A percentile compares a stretch with the other conserved stretches of the same genome.
These are phyloP conservation scores for Anisodus acutangulus DNA, from an alignment of 257 asterid genomes.

Conservation along the genomic window DNA sequence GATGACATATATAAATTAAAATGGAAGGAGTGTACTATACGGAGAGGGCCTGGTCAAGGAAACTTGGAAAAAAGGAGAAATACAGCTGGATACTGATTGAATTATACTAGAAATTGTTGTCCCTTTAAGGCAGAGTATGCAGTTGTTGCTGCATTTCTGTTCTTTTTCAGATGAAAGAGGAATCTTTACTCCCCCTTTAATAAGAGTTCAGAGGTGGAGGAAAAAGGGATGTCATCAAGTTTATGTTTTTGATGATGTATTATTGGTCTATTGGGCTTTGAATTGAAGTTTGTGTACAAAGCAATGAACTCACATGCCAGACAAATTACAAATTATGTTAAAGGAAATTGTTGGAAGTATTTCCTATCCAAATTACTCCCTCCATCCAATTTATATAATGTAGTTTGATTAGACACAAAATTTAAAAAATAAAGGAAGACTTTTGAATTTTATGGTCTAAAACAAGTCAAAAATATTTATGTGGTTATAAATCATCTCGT, in stretches of 20 bases:
- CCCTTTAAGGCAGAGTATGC: constrained; percentile 30
- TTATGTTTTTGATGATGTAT: neutral
- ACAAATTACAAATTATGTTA: too few species aligned
- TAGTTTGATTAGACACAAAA: too few species aligned
- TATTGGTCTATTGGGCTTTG: neutral
- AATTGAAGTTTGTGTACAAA: neutral
- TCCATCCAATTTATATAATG: too few species aligned
- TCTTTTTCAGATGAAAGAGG: constrained; percentile 21
- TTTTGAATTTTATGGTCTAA: too few species aligned
- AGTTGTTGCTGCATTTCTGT: neutral
- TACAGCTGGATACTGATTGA: constrained; percentile 34
- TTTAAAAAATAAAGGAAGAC: too few species aligned
- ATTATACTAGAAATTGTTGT: constrained; percentile 20
- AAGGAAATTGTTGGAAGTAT: too few species aligned
- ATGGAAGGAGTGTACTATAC: too few species aligned
- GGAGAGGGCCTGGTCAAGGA: constrained; percentile 9
- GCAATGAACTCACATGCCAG: neutral
- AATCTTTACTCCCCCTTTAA: constrained; percentile 22
- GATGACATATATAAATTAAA: too few species aligned
- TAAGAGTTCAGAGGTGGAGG: neutral
- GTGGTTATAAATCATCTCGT: too few species aligned
- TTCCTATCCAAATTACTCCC: too few species aligned
- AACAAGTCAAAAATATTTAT: too few species aligned
- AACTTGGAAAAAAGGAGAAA: neutral
- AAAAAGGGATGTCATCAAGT: constrained; percentile 15